phyloP scores from a whole-genome alignment of 148 eudicot genomes.

The Bassia scoparia region DNA sequence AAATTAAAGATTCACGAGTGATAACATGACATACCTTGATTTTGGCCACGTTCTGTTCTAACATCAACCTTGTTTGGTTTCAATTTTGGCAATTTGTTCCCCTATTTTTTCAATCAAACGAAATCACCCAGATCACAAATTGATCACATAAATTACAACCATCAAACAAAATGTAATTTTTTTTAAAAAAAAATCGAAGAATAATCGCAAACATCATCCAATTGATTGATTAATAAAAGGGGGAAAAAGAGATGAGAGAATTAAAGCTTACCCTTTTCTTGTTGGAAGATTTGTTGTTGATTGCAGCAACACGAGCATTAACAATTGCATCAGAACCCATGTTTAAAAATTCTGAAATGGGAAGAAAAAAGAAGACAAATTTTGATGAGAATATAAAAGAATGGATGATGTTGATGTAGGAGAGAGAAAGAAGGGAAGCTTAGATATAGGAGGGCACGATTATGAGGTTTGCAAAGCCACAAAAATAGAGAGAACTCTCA shows the following conservation, averaged over 20 bases:
- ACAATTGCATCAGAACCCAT: slow-evolving; percentile 39
- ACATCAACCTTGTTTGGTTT: slow-evolving; percentile 35
- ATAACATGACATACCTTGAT: slow-evolving; percentile 24
- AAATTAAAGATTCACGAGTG: no score
- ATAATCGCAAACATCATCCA: no score
- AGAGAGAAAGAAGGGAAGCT: background rate
- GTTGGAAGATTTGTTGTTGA: slow-evolving; percentile 28
- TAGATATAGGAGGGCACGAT: slow-evolving; percentile 16
- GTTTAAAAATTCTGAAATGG: slow-evolving; percentile 6
- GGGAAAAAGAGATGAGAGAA: background rate
- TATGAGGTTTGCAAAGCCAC: no score
- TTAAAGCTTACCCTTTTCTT: slow-evolving; percentile 31
- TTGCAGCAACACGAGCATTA: slow-evolving; percentile 25
- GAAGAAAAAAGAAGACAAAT: background rate
- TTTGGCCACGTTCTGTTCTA: slow-evolving; percentile 23
- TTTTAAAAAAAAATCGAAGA: no score
- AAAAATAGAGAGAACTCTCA: background rate
- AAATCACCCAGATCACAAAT: background rate
- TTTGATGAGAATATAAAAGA: background rate
- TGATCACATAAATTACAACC: no score
- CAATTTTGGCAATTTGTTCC: slow-evolving; percentile 27
- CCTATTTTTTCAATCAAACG: slow-evolving; percentile 21
- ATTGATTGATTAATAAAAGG: no score
- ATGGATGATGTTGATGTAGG: background rate
- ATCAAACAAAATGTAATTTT: no score